Evolutionary conservation across 108 stramenopile species (phyloP).

Genomic region (Fistulifera solaris): DNA sequence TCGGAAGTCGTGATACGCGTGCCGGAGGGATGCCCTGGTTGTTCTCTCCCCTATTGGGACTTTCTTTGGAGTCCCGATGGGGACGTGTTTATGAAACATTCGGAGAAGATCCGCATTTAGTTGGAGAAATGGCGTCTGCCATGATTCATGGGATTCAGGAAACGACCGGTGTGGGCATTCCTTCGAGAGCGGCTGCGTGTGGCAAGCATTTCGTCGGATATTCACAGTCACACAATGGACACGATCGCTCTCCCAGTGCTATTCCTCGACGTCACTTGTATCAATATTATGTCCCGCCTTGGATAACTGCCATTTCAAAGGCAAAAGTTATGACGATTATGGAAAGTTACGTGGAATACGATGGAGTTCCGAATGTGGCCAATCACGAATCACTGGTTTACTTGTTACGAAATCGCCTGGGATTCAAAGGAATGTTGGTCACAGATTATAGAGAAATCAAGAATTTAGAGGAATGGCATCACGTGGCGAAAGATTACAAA

Average conservation of each 20-base stretch:
- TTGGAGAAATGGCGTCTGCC: slow-evolving; percentile 49
- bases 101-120: slow-evolving; percentile 73
- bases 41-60: slow-evolving; percentile 71
- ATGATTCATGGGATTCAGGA: slow-evolving; percentile 65
- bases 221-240: slow-evolving; percentile 49
- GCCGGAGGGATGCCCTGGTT: slow-evolving; percentile 74
- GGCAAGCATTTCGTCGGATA: slow-evolving; percentile 79
- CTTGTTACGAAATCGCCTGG: slow-evolving; percentile 49
- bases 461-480: slow-evolving; percentile 61
- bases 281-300: slow-evolving; percentile 74
- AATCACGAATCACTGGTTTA: slow-evolving; percentile 32
- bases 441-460: slow-evolving; percentile 80
- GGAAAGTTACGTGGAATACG: slow-evolving; percentile 72
- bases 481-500: slow-evolving; percentile 13
- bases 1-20: slow-evolving; percentile 59
- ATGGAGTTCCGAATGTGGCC: slow-evolving; percentile 57
- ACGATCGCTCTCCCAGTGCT: slow-evolving; percentile 68
- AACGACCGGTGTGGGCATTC: slow-evolving; percentile 11
- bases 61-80: slow-evolving; percentile 67
- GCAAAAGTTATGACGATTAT: slow-evolving; percentile 53
- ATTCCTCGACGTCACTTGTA: slow-evolving; percentile 65
- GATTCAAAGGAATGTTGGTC: slow-evolving; percentile 66
- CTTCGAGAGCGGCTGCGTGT: slow-evolving; percentile 67
- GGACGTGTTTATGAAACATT: slow-evolving; percentile 75
- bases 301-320: slow-evolving; percentile 37